Percentiles rank a stretch among this genome's conserved stretches.
These are phyloP conservation scores for Boechera stricta DNA, from an alignment of 345 rosid genomes.

Conservation along the genomic window DNA sequence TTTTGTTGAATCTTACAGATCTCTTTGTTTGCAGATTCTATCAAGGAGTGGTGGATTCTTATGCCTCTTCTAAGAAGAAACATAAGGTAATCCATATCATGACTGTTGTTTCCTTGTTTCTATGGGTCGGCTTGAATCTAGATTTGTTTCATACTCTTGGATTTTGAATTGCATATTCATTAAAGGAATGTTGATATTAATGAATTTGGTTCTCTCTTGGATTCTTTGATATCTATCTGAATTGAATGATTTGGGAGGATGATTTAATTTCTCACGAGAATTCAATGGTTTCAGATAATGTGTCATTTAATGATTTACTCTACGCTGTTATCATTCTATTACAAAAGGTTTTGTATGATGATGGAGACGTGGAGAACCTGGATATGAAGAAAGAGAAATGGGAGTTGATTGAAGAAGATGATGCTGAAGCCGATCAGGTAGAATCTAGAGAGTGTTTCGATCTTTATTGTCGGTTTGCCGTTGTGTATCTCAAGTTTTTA, in stretches of 20 bases:
- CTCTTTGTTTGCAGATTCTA: constrained; percentile 36
- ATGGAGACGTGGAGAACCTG: constrained; percentile 22
- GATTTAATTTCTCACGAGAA: neutral
- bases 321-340: neutral
- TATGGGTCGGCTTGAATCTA: constrained; percentile 3
- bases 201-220: constrained; percentile 1
- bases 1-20: constrained; percentile 31
- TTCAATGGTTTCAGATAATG: neutral
- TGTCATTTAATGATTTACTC: neutral
- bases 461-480: neutral
- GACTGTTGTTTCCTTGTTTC: neutral
- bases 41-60: constrained; percentile 34
- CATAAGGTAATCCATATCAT: constrained; percentile 34
- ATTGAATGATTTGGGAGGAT: neutral
- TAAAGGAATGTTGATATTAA: neutral
- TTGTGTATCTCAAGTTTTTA: neutral
- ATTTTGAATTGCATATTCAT: constrained; percentile 18
- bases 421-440: constrained; percentile 26
- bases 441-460: neutral
- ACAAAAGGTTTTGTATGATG: constrained; percentile 36
- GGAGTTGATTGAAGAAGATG: constrained; percentile 14
- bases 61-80: neutral
- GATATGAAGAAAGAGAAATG: constrained; percentile 29
- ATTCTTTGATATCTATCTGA: constrained; percentile 7
- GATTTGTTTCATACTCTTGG: neutral